A percentile compares a stretch with the other conserved stretches of the same genome.
Conservation (phyloP, 139 green algal genomes). For the Astrephomene gubernaculifera region DNA sequence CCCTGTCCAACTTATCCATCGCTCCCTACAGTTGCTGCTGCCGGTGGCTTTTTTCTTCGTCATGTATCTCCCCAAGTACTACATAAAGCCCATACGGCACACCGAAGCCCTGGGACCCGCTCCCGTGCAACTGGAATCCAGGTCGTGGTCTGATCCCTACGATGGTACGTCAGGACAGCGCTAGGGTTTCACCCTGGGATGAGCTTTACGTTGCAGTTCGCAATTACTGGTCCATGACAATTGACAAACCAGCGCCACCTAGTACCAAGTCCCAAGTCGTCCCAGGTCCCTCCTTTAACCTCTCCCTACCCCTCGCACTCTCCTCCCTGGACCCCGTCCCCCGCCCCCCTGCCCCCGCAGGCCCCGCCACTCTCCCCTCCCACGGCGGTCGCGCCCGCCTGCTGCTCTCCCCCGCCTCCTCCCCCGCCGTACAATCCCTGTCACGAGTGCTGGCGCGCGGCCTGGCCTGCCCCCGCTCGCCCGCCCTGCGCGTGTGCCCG, state of each 20-base stretch:
- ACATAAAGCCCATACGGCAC: constrained; percentile 62
- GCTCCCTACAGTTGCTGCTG: neutral
- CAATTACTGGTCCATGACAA: too few relatives aligned
- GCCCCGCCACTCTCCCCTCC: constrained; percentile 50
- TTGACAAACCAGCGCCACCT: too few relatives aligned
- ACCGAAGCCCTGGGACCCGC: constrained; percentile 43
- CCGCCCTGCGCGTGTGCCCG: constrained; percentile 55
- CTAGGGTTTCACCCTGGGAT: too few relatives aligned
- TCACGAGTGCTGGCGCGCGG: constrained; percentile 55
- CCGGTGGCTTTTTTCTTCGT: constrained; percentile 44
- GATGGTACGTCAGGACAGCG: constrained; percentile 56
- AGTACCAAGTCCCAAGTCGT: too few relatives aligned
- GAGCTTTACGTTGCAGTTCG: too few relatives aligned
- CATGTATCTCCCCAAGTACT: constrained; percentile 84
- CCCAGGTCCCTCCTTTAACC: too few relatives aligned
- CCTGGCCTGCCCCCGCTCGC: constrained; percentile 66
- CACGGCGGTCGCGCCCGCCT: constrained; percentile 46
- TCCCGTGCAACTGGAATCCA: constrained; percentile 57
- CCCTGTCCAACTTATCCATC: neutral
- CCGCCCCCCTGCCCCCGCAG: constrained; percentile 38
- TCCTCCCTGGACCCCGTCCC: neutral
- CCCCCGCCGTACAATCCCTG: constrained; percentile 45
- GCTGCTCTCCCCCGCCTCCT: constrained; percentile 68
- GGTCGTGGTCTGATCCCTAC: constrained; percentile 61
- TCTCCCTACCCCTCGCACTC: neutral